phyloP scores from a whole-genome alignment of 345 rosid genomes.

The Gossypium bickii region DNA sequence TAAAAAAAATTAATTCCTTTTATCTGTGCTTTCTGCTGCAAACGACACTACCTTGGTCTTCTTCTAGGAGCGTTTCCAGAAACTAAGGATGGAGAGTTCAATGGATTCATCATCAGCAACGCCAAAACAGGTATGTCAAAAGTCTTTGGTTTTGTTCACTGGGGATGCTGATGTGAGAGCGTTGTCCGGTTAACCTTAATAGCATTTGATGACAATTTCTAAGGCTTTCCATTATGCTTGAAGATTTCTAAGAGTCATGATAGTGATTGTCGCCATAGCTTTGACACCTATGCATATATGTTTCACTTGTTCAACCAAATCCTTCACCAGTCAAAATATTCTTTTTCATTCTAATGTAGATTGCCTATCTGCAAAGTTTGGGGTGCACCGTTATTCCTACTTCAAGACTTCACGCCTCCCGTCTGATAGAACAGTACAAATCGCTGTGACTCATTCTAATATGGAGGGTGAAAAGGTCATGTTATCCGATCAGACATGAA shows the following conservation, averaged over 20 bases:
- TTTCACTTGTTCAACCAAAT: background rate
- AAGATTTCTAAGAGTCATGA: background rate
- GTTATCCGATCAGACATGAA: background rate
- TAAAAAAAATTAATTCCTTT: background rate
- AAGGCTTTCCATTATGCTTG: background rate
- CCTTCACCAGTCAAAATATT: background rate
- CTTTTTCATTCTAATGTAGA: slow-evolving; percentile 30
- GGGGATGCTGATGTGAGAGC: background rate
- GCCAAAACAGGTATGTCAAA: slow-evolving; percentile 60
- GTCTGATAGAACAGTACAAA: slow-evolving; percentile 85
- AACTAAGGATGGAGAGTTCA: slow-evolving; percentile 73
- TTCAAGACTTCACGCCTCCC: slow-evolving; percentile 90
- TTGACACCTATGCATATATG: background rate
- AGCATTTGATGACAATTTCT: background rate
- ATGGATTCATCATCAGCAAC: slow-evolving; percentile 82
- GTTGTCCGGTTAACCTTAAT: background rate
- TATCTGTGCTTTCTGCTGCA: background rate
- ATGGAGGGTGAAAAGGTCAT: background rate
- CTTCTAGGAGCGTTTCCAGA: slow-evolving; percentile 81
- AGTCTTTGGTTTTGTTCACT: background rate
- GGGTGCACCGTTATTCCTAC: slow-evolving; percentile 79
- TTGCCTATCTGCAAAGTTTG: slow-evolving; percentile 63
- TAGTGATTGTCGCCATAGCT: background rate
- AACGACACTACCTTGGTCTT: background rate
- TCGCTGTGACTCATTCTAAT: slow-evolving; percentile 39